Evolutionary conservation across 257 asterid genomes (phyloP), one percentile per base, ranked within the genome.

Genomic region (Cinchona pubescens): DNA sequence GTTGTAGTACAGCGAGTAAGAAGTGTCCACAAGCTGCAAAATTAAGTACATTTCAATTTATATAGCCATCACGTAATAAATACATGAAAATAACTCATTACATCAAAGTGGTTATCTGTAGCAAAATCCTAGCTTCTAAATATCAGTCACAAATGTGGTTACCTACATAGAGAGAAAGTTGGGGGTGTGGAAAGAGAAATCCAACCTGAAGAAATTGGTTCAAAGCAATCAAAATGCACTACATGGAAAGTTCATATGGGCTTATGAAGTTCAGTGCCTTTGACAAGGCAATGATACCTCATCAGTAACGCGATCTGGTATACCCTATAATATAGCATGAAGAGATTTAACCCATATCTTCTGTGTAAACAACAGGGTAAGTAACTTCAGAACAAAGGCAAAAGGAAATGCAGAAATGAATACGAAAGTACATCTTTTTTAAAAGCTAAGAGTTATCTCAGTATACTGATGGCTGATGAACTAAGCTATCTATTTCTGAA

Each of bases 201-300:
- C 70, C 21, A 62, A 91, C 98, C 92, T 92, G 99, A 72, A 95
- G 89, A 83, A 95, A 95, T 80, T 97, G 82, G 88, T 95, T 95
- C 88, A 92, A 83, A 60, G 99, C 99, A 68, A 95, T 95, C 85
- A 95, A 85, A 77, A 92, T 87, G 82, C 99, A 92, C 83, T 95
- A 96, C 97, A 92, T 91, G 1, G 99, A 95, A 12, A 95, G 96
- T 86, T 95, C 98, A 37, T 92, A 97, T 0, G 99, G 98, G 81
- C 92, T 95, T 77, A 92, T 92, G 89, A 95, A 95, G 86, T 95
- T 92, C 74, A 95, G 90, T 8, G 98, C 99, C 82, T 95, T 95
- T 66, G 98, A 95, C 99, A 95, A 92, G 88, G 99, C 99, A 71
- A 95, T 92, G 85, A 95, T 68, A 95, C 98, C 79, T 95, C 98